phyloP scores from a whole-genome alignment of 306 rosid species.

The Prunus armeniaca region DNA sequence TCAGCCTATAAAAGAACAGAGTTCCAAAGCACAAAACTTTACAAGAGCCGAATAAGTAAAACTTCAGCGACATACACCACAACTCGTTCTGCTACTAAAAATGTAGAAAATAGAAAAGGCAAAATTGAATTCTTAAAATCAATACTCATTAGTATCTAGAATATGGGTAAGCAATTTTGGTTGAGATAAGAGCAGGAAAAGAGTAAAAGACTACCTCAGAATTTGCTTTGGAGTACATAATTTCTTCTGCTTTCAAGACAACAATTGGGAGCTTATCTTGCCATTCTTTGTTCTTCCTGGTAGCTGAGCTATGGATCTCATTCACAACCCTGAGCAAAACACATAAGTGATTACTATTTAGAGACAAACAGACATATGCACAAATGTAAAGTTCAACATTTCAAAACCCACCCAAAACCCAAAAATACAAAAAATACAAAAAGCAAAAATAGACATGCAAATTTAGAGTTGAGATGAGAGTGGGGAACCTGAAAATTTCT shows the following conservation, averaged over 20 bases:
- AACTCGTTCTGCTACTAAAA: neutral
- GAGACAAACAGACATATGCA: neutral
- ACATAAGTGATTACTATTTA: conserved; percentile 4
- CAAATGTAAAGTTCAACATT: neutral
- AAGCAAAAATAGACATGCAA: neutral
- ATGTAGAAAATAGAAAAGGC: neutral
- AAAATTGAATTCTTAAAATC: neutral
- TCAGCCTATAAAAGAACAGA: conserved; percentile 50
- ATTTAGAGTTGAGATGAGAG: neutral
- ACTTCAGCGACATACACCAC: neutral
- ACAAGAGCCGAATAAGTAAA: neutral
- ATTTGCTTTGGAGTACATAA: conserved; percentile 81
- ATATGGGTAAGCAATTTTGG: neutral
- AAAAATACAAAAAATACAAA: neutral
- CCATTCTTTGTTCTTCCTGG: conserved; percentile 77
- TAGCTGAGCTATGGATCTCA: conserved; percentile 54
- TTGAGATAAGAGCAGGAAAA: neutral
- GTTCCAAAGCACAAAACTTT: conserved; percentile 14
- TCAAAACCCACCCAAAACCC: neutral
- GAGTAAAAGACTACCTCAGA: conserved; percentile 48
- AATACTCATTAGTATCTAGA: neutral
- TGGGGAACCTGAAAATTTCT: conserved; percentile 70
- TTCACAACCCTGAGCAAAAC: conserved; percentile 49
- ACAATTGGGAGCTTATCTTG: conserved; percentile 83
- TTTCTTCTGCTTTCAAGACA: conserved; percentile 70